Conservation (phyloP, 352 stramenopile genomes). For the Pythium phragmiticola region DNA sequence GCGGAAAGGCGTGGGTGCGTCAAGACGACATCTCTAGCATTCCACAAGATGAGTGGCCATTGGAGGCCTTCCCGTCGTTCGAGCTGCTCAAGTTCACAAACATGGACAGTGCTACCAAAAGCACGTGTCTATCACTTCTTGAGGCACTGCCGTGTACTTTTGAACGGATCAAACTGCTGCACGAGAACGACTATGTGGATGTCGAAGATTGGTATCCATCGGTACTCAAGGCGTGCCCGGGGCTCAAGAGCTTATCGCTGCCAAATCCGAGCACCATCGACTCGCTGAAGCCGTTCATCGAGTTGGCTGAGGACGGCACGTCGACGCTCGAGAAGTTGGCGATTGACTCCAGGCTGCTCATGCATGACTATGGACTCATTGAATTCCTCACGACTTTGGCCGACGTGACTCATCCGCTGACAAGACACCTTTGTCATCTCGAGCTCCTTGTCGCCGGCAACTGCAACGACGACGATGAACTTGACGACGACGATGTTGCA, state of each 20-base stretch:
- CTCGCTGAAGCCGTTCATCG: too few relatives aligned
- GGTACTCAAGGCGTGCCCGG: too few relatives aligned
- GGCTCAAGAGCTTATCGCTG: too few relatives aligned
- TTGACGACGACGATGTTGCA: not conserved
- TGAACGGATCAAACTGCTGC: too few relatives aligned
- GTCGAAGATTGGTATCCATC: too few relatives aligned
- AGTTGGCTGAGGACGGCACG: too few relatives aligned
- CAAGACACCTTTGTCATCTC: not conserved
- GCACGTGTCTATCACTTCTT: too few relatives aligned
- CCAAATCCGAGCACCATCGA: too few relatives aligned
- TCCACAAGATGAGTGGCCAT: not conserved
- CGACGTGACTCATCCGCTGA: not conserved
- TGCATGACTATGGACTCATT: not conserved
- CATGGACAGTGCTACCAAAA: too few relatives aligned
- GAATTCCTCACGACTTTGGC: not conserved
- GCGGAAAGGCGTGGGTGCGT: not conserved
- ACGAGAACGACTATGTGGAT: too few relatives aligned
- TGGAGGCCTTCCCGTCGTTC: not conserved
- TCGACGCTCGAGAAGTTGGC: not conserved
- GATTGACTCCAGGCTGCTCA: not conserved
- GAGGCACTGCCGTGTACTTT: too few relatives aligned
- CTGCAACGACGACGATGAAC: not conserved
- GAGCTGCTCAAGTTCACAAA: not conserved
- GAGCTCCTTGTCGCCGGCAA: too few relatives aligned
- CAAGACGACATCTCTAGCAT: not conserved